phyloP scores from a whole-genome alignment of 202 grass and related monocot genomes.

The Eragrostis tef region DNA sequence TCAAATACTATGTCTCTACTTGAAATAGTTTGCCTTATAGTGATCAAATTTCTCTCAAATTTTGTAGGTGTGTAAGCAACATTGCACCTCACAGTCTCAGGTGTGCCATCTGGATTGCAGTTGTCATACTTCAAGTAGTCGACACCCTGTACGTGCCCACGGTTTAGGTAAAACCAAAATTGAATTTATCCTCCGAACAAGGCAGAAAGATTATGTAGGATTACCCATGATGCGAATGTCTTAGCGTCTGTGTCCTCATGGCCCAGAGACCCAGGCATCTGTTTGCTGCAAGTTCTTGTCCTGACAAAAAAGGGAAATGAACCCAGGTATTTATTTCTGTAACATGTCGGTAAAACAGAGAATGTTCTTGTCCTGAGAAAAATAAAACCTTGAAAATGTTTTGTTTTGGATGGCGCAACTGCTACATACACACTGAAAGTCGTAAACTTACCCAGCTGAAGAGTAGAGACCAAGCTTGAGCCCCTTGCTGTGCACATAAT shows the following conservation, averaged over 20 bases:
- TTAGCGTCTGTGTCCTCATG: conserved; percentile 71
- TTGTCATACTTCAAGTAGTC: conserved; percentile 94
- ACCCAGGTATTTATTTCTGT: too few species aligned
- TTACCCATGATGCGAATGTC: conserved; percentile 78
- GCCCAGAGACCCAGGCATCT: conserved; percentile 81
- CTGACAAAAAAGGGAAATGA: conserved; percentile 29
- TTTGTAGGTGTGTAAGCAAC: background rate
- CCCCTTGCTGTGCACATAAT: conserved; percentile 77
- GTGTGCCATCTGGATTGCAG: conserved; percentile 49
- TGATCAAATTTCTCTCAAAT: background rate
- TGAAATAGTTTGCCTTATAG: too few species aligned
- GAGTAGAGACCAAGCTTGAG: conserved; percentile 76
- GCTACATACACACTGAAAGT: too few species aligned
- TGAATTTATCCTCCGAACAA: background rate
- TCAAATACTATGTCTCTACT: too few species aligned
- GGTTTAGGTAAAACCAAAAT: background rate
- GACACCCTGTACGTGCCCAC: conserved; percentile 46
- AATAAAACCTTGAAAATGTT: too few species aligned
- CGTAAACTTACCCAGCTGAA: conserved; percentile 61
- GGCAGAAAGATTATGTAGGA: background rate
- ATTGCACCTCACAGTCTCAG: conserved; percentile 51
- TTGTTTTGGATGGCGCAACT: too few species aligned
- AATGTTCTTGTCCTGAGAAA: too few species aligned
- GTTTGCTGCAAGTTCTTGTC: conserved; percentile 66
- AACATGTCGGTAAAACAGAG: too few species aligned